Conservation (phyloP, 2,329 filamentous ascomycete genomes). For the Apiospora arundinis region DNA sequence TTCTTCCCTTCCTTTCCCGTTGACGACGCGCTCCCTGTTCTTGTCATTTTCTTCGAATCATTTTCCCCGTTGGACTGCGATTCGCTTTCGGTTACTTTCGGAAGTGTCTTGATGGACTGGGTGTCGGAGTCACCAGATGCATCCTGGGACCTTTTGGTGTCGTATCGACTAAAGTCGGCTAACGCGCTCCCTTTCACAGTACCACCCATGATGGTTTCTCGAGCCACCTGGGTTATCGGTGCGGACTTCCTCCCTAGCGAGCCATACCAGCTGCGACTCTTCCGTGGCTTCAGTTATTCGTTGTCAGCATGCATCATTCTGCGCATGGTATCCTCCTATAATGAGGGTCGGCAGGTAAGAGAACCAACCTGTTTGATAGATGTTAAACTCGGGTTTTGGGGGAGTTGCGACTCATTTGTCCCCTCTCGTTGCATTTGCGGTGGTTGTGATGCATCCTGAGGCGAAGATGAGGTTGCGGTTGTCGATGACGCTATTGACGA, state of each 20-base stretch:
- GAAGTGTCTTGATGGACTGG: slow-evolving; percentile 39
- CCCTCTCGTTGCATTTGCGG: slow-evolving; percentile 1
- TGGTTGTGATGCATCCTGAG: background rate
- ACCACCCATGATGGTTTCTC: slow-evolving; percentile 66
- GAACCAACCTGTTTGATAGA: slow-evolving; percentile 23
- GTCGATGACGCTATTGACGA: background rate
- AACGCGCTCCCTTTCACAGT: slow-evolving; percentile 53
- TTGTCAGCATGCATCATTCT: background rate
- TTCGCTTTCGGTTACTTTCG: slow-evolving; percentile 32
- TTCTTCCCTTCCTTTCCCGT: background rate
- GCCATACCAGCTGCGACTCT: slow-evolving; percentile 67
- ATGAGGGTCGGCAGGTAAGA: background rate
- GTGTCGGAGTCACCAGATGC: slow-evolving; percentile 39
- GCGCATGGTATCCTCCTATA: background rate
- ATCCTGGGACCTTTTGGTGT: slow-evolving; percentile 47
- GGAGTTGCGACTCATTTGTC: background rate
- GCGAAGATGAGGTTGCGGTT: background rate
- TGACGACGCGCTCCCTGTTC: background rate
- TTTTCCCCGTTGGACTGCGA: background rate
- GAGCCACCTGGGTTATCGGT: slow-evolving; percentile 64
- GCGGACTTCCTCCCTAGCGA: slow-evolving; percentile 62
- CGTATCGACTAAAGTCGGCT: slow-evolving; percentile 59
- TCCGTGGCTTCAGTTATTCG: slow-evolving; percentile 50
- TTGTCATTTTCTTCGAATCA: background rate
- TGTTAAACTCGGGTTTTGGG: slow-evolving; percentile 18